Base-by-base conservation (phyloP, 345 rosid genomes). In the Nephelium lappaceum region DNA sequence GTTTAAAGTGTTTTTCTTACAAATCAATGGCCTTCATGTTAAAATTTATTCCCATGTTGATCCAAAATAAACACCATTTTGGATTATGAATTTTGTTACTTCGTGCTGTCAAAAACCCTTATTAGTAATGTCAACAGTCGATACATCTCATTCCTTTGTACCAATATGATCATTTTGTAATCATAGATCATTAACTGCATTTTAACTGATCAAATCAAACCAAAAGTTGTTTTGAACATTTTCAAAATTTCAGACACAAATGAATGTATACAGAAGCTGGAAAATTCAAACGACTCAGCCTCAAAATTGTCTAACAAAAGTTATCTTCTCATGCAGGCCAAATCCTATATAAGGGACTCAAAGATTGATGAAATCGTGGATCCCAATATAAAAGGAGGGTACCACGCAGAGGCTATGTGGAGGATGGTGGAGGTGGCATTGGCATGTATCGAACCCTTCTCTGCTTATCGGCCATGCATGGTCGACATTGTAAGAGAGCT, bases 331-430 rank as follows among this genome's bases (percentile, higher is more conserved):
- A 21, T 82, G 82, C 91, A 89, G 95, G 95, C 93, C 15, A 91
- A 91, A 73, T 85, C 87, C 18, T 85, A 73, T 24, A 87, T 88
- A 78, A 88, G 93, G 72, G 95, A 88, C 43, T 89, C 91, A 65
- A 87, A 77, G 89, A 91, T 89, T 18, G 93, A 91, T 36, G 95
- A 91, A 81, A 88, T 89, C 31, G 93, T 91, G 66, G 93, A 91
- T 76, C 95, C 90, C 12, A 83, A 69, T 85, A 81, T 86, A 63
- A 91, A 89, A 71, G 95, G 91, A 38, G 86, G 83, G 77, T 91
- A 89, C 85, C 95, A 89, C 43, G 89, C 88, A 21, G 95, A 89
- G 88, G 95, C 93, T 27, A 85, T 91, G 91, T 91, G 95, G 93
- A 87, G 92, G 77, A 92, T 89, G 71, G 92, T 91, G 16, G 95